phyloP scores from a whole-genome alignment of 2,329 filamentous ascomycete species.

The Aureobasidium melanogenum region DNA sequence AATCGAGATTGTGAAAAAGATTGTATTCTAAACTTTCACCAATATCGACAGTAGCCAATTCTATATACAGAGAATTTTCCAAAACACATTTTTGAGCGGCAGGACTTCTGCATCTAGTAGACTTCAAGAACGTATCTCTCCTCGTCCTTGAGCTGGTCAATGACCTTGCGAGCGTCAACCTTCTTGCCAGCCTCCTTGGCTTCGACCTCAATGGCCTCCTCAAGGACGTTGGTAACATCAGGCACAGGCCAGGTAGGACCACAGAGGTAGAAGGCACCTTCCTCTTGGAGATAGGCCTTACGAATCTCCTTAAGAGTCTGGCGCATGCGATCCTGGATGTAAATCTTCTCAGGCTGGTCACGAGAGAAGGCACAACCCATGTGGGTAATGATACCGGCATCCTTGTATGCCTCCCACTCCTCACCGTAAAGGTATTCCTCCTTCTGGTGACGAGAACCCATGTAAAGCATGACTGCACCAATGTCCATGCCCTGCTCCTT shows the following conservation, averaged over 20 bases:
- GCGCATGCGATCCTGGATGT: constrained; percentile 97
- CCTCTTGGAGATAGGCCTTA: constrained; percentile 75
- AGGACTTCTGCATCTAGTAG: constrained; percentile 51
- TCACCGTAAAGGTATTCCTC: constrained; percentile 99
- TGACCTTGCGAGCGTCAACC: constrained; percentile 79
- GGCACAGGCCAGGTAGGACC: constrained; percentile 98
- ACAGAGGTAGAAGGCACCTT: constrained; percentile 93
- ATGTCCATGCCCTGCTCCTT: constrained; percentile 96
- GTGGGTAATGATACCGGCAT: constrained; percentile 88
- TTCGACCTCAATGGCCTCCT: constrained; percentile 80
- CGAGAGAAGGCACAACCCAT: constrained; percentile 90
- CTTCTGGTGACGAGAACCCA: constrained; percentile 92
- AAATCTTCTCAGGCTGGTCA: constrained; percentile 97
- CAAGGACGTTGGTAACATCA: constrained; percentile 85
- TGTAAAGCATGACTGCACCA: constrained; percentile 86
- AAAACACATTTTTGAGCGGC: background rate
- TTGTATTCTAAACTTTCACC: background rate
- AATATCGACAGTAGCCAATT: background rate
- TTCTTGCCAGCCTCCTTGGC: constrained; percentile 65
- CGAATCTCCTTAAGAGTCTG: constrained; percentile 76
- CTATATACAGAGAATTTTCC: background rate
- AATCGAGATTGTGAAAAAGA: background rate
- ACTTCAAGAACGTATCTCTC: constrained; percentile 93
- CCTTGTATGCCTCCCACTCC: constrained; percentile 97
- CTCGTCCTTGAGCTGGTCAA: constrained; percentile 94